Evolutionary conservation across 352 stramenopile species (phyloP), one percentile per base, ranked within the genome.

Genomic region (Aphanomyces cochlioides): DNA sequence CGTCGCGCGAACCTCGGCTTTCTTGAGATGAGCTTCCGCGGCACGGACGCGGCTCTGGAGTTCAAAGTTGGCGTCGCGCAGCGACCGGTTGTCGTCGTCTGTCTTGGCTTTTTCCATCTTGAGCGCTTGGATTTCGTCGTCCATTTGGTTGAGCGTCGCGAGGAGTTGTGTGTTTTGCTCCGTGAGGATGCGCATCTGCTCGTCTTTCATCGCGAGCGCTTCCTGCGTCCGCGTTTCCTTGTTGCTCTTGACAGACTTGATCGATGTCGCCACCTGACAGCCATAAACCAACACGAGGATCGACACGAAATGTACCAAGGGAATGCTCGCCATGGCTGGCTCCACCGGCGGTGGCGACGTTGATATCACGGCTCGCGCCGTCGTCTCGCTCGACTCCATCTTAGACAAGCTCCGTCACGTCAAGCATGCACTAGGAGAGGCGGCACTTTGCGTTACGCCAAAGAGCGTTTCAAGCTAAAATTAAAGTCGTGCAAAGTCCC

Each of bases 191-290:
- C 90, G 84, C 76, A 98, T 79, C 74, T 98, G 95, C 76, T 98
- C 92, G 77, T 98, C 93, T 74, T 98, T 98, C 89, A 98, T 98
- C 45, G 87, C 85, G 37, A 98, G 81, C n/a, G 93, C 90, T 67
- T 98, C 90, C 43, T 86, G 85, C 10, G 93, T 87, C 34, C 92
- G 88, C 8, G 85, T 89, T 72, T 98, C 92, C 58, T 95, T 90
- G 66, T 79, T 94, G 65, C 82, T 84, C 63, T 91, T 90, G 54
- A 50, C 19, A 28, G 28, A 28, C 28, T 28, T 28, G 28, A 28
- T 28, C 28, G 28, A 28, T 28, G 28, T 28, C 28, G 28, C 0
- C 28, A 28, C 28, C 28, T 28, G 28, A 28, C 28, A 28, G 28
- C 28, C 28, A 28, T 28, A 28, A 28, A 28, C 28, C 28, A 28